Conservation (phyloP, 2,329 filamentous ascomycete genomes). For the Phyllachora maydis region DNA sequence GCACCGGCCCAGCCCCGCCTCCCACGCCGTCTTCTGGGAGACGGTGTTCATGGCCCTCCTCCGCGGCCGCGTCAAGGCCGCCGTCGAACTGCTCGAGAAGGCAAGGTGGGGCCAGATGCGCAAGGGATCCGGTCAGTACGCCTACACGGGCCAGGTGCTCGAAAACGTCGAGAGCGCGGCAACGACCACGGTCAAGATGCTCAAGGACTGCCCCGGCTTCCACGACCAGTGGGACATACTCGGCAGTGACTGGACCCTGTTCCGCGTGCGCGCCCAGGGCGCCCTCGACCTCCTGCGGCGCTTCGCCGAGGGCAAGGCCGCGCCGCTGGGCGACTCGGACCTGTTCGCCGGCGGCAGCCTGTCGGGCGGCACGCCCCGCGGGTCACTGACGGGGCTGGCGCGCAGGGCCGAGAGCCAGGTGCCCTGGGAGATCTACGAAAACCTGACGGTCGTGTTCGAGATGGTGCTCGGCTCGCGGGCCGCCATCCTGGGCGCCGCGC, state of each 20-base stretch:
- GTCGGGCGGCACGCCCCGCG: slow-evolving; percentile 19
- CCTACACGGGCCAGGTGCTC: slow-evolving; percentile 59
- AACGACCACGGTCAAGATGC: slow-evolving; percentile 42
- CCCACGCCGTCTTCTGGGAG: slow-evolving; percentile 69
- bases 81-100: slow-evolving; percentile 45
- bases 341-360: slow-evolving; percentile 8
- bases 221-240: slow-evolving; percentile 64
- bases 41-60: slow-evolving; percentile 54
- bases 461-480: slow-evolving; percentile 58
- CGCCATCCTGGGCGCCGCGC: slow-evolving; percentile 54
- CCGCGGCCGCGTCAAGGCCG: slow-evolving; percentile 50
- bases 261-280: slow-evolving; percentile 52
- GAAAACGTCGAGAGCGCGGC: slow-evolving; percentile 57
- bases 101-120: slow-evolving; percentile 64
- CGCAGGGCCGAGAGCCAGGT: slow-evolving; percentile 69
- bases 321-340: slow-evolving; percentile 8
- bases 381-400: slow-evolving; percentile 42
- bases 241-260: slow-evolving; percentile 65
- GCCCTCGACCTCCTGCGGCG: slow-evolving; percentile 50
- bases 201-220: slow-evolving; percentile 53
- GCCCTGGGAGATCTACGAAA: slow-evolving; percentile 80
- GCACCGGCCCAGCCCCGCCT: slow-evolving; percentile 51
- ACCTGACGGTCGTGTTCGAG: slow-evolving; percentile 59
- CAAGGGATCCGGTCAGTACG: slow-evolving; percentile 32
- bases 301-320: slow-evolving; percentile 48